Conservation (phyloP, 2,329 filamentous ascomycete species). For the Penicillium sp. region DNA sequence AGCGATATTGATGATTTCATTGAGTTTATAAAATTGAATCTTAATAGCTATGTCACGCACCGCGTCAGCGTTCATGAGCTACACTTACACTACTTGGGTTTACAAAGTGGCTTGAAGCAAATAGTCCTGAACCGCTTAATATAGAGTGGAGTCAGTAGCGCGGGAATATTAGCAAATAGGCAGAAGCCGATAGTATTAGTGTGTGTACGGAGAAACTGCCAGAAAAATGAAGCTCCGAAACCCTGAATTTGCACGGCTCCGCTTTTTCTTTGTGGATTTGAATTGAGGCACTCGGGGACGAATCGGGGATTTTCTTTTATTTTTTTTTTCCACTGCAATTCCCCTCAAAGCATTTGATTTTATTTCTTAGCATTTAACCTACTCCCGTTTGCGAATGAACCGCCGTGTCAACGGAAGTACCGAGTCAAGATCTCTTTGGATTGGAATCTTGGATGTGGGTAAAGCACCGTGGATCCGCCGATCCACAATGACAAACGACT, state of each 20-base stretch:
- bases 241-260: conserved; percentile 14
- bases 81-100: background rate
- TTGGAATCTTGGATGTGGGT: background rate
- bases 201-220: conserved; percentile 6
- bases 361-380: background rate
- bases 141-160: background rate
- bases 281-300: background rate
- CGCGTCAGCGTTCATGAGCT: background rate
- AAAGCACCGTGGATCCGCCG: conserved; percentile 16
- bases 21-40: background rate
- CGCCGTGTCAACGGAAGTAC: background rate
- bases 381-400: background rate
- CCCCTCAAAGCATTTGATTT: background rate
- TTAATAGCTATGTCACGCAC: background rate
- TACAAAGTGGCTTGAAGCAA: background rate
- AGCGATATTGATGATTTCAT: background rate
- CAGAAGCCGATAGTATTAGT: background rate
- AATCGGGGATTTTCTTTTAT: background rate
- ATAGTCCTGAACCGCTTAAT: background rate
- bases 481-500: conserved; percentile 12
- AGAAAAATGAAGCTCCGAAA: conserved; percentile 22
- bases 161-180: background rate
- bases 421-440: background rate
- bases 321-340: background rate
- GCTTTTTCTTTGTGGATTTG: conserved; percentile 2